A percentile compares a stretch with the other conserved stretches of the same genome.
Conservation (phyloP, 2,329 filamentous ascomycete species). For the Botrytis galanthina region DNA sequence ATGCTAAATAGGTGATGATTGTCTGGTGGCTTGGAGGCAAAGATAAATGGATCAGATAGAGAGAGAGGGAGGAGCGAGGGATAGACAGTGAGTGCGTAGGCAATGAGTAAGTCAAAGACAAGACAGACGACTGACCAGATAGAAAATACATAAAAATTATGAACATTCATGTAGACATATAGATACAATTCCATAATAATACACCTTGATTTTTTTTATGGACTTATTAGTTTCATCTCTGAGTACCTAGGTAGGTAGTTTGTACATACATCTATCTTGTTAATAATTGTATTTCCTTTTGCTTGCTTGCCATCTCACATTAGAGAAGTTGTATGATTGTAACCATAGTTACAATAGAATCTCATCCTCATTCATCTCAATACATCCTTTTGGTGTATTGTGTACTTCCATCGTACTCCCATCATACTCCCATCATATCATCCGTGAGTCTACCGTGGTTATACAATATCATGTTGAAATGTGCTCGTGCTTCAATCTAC, state of each 20-base stretch:
- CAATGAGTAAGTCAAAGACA: neutral
- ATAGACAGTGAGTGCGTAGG: neutral
- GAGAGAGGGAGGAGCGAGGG: neutral
- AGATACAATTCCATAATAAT: neutral
- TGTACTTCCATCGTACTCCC: neutral
- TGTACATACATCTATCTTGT: neutral
- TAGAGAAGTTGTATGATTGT: neutral
- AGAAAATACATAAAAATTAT: neutral
- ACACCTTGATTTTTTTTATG: neutral
- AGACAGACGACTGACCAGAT: neutral
- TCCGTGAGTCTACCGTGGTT: conserved; percentile 2
- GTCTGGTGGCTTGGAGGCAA: neutral
- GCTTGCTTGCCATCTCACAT: neutral
- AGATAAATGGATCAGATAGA: neutral
- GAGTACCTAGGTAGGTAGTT: no score
- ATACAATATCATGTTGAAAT: conserved; percentile 3
- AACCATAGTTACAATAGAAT: neutral
- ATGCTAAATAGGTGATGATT: conserved; percentile 7
- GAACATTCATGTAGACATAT: neutral
- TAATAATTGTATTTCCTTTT: conserved; percentile 3
- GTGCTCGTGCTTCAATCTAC: neutral
- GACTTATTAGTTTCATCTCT: neutral
- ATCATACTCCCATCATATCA: neutral
- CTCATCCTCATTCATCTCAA: neutral
- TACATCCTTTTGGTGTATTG: conserved; percentile 13